Conservation (phyloP, 495 filamentous ascomycete genomes). For the Glutinoglossum americanum region DNA sequence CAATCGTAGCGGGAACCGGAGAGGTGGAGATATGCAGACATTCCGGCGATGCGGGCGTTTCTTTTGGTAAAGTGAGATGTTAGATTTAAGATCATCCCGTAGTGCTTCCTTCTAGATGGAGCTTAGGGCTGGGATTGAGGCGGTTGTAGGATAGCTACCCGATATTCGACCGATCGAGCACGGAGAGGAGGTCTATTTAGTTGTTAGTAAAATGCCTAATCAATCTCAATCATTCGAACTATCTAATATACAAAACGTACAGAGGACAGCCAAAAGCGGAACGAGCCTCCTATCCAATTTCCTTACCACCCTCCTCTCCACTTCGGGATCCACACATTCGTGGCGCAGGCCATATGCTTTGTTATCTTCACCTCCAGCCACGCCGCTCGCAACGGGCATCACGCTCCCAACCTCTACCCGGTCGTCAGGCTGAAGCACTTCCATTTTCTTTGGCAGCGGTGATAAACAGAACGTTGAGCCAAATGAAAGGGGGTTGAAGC, state of each 20-base stretch:
- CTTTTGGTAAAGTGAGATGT: slow-evolving; percentile 13
- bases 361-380: too few species aligned
- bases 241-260: slow-evolving; percentile 14
- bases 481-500: too few species aligned
- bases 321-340: slow-evolving; percentile 21
- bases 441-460: too few species aligned
- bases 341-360: neutral
- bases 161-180: slow-evolving; percentile 46
- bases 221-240: too few species aligned
- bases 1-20: slow-evolving; percentile 35
- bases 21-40: slow-evolving; percentile 30
- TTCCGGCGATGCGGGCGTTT: slow-evolving; percentile 42
- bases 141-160: slow-evolving; percentile 18
- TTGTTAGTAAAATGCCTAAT: neutral
- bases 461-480: too few species aligned
- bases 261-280: slow-evolving; percentile 29
- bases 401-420: too few species aligned
- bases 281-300: slow-evolving; percentile 35
- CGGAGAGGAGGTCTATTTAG: slow-evolving; percentile 34
- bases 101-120: neutral
- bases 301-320: slow-evolving; percentile 33
- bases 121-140: neutral
- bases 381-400: too few species aligned
- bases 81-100: too few species aligned
- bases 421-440: too few species aligned